phyloP scores from a whole-genome alignment of 2,329 filamentous ascomycete species.

The Apiospora aurea region DNA sequence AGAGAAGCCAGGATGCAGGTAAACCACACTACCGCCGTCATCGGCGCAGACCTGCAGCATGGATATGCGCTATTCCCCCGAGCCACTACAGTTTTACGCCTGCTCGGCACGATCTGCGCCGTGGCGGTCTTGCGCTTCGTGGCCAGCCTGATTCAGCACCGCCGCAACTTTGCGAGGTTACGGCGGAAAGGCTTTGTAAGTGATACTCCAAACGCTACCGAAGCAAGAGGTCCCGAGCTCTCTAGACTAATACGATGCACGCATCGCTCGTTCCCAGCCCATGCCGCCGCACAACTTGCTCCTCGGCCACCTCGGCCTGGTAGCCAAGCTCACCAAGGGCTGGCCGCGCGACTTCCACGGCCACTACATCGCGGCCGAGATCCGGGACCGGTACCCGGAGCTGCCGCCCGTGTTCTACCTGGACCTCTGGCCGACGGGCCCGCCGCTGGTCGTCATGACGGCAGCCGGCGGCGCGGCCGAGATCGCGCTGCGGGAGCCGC shows the following conservation, averaged over 20 bases:
- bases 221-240: background rate
- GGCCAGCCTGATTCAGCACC: background rate
- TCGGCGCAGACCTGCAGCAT: background rate
- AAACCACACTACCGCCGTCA: background rate
- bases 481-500: conserved; percentile 20
- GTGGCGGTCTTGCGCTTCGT: background rate
- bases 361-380: conserved; percentile 26
- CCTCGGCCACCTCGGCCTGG: conserved; percentile 15
- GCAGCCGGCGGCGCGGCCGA: conserved; percentile 9
- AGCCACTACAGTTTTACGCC: background rate
- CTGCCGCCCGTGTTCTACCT: conserved; percentile 23
- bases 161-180: background rate
- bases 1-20: background rate
- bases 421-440: conserved; percentile 24
- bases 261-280: conserved; percentile 14
- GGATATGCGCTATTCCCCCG: background rate
- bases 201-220: background rate
- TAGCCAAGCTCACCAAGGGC: conserved; percentile 10
- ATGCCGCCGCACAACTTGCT: conserved; percentile 22
- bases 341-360: conserved; percentile 19
- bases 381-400: conserved; percentile 29
- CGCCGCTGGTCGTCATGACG: conserved; percentile 23
- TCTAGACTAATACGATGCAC: background rate
- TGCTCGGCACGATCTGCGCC: background rate
- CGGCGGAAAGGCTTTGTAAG: background rate